Evolutionary conservation across 768 basidiomycete genomes (phyloP).

Genomic region (Tulasnella sp.): DNA sequence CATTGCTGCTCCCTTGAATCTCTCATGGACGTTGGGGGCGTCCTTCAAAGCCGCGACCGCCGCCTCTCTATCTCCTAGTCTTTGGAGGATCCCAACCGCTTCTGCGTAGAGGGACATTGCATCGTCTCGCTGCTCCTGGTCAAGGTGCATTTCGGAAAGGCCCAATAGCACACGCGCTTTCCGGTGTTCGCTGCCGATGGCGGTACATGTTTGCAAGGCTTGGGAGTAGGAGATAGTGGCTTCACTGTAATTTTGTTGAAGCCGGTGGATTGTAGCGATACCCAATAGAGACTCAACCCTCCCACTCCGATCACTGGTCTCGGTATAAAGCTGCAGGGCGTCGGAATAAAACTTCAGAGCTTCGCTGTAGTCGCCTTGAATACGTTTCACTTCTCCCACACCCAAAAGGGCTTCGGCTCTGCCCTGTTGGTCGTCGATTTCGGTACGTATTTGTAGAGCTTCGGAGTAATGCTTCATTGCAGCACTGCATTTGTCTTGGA

Average conservation of each 20-base stretch:
- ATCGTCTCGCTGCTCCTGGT: not conserved
- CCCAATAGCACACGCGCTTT: not conserved
- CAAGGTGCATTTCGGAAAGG: not conserved
- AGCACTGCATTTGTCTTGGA: not conserved
- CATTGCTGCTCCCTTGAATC: not conserved
- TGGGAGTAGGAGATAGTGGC: not conserved
- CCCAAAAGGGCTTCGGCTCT: not conserved
- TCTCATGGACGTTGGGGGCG: not conserved
- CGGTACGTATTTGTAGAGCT: not conserved
- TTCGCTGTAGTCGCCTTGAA: not conserved
- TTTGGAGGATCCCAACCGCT: not conserved
- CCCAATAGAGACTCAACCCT: not conserved
- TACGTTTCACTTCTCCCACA: not conserved
- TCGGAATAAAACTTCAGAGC: not conserved
- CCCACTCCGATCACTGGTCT: not conserved
- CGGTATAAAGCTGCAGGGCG: not conserved
- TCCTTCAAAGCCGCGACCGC: not conserved
- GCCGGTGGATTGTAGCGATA: not conserved
- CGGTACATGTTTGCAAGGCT: not conserved
- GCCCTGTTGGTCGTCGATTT: not conserved
- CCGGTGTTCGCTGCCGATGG: not conserved
- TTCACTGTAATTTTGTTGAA: not conserved
- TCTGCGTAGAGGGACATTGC: not conserved
- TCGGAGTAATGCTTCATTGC: not conserved
- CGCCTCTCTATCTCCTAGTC: not conserved